phyloP scores from a whole-genome alignment of 192 early-diverging fungal species.

The Gaertneriomyces sp. region DNA sequence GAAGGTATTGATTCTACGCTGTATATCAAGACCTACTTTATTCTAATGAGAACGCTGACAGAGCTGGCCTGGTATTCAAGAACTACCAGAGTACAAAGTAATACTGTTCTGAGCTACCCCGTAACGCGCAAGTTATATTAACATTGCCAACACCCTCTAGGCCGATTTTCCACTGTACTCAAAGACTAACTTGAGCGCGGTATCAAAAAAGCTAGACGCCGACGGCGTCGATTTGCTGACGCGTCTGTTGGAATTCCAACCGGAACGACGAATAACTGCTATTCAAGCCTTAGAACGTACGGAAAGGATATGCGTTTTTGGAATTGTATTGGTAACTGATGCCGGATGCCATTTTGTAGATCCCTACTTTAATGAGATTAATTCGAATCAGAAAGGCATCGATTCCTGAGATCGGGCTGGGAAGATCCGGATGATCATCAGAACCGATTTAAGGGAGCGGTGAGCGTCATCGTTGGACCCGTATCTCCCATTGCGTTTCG shows the following conservation, averaged over 20 bases:
- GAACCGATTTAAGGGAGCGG: too few relatives aligned
- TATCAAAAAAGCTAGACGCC: conserved; percentile 80
- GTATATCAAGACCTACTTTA: not conserved
- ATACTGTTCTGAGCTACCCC: conserved; percentile 16
- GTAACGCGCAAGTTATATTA: not conserved
- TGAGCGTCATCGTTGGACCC: too few relatives aligned
- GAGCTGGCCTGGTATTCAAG: conserved; percentile 79
- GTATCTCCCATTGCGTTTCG: not conserved
- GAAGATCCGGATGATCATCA: too few relatives aligned
- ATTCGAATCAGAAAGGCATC: too few relatives aligned
- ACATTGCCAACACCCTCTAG: conserved; percentile 25
- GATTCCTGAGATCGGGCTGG: too few relatives aligned
- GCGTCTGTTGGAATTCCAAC: conserved; percentile 69
- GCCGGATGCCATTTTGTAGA: not conserved
- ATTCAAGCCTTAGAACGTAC: conserved; percentile 64
- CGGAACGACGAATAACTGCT: conserved; percentile 76
- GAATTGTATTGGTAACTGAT: not conserved
- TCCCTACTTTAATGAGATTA: conserved; percentile 8
- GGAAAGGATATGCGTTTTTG: conserved; percentile 8
- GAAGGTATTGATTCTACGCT: conserved; percentile 24
- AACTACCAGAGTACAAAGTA: conserved; percentile 86
- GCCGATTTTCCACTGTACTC: conserved; percentile 74
- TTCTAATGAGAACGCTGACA: not conserved
- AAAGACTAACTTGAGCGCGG: conserved; percentile 63
- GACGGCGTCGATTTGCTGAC: conserved; percentile 82